These are phyloP conservation scores for Dendrocalamus latiflorus DNA, from an alignment of 202 grass and related monocot genomes.

Conservation along the genomic window DNA sequence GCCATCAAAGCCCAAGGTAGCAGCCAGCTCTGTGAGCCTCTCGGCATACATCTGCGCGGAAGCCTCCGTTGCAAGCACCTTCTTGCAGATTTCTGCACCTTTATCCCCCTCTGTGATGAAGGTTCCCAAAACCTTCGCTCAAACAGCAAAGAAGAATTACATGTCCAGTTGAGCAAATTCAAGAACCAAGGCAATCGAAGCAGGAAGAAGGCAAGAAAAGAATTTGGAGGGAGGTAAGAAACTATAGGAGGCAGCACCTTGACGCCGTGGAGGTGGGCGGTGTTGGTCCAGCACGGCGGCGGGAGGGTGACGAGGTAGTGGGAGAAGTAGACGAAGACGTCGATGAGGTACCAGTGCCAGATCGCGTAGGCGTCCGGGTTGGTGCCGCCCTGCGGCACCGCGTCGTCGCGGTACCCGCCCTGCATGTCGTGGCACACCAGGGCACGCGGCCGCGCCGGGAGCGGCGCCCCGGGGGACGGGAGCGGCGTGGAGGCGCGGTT, in stretches of 20 bases:
- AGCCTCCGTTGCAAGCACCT: slow-evolving; percentile 61
- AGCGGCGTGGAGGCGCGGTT: too few relatives aligned
- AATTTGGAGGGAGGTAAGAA: background rate
- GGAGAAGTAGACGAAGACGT: too few relatives aligned
- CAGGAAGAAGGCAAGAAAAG: background rate
- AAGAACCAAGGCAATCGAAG: background rate
- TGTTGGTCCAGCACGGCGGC: slow-evolving; percentile 83
- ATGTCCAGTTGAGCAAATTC: background rate
- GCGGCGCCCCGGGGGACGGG: too few relatives aligned
- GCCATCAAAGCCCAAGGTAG: too few relatives aligned
- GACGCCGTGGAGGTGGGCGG: slow-evolving; percentile 83
- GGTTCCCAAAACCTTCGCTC: slow-evolving; percentile 72
- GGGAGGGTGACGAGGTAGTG: slow-evolving; percentile 87
- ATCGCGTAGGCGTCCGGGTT: too few relatives aligned
- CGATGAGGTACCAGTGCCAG: too few relatives aligned
- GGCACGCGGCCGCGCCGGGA: too few relatives aligned
- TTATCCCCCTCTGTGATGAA: slow-evolving; percentile 78
- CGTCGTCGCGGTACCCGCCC: too few relatives aligned
- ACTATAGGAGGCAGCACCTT: slow-evolving; percentile 40
- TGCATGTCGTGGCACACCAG: too few relatives aligned
- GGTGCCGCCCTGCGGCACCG: too few relatives aligned
- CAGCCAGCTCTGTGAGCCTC: too few relatives aligned
- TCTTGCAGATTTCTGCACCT: slow-evolving; percentile 52
- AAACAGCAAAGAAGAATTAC: background rate
- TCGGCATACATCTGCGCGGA: too few relatives aligned